These are phyloP conservation scores for Penicillium roqueforti DNA, from an alignment of 495 filamentous ascomycete species.

Conservation along the genomic window DNA sequence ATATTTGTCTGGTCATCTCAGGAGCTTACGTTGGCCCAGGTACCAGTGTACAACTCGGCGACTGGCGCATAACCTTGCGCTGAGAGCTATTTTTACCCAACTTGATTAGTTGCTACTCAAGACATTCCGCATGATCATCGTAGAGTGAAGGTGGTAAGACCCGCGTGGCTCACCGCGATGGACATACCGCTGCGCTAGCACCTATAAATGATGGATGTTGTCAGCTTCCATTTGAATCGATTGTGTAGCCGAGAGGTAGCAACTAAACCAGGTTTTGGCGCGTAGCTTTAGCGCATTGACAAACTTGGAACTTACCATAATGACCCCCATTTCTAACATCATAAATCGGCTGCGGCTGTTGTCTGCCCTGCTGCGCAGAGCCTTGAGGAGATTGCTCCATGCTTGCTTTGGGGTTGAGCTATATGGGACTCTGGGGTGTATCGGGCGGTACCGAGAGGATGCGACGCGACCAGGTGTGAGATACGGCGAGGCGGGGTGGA, in stretches of 20 bases:
- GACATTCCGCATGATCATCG: not conserved
- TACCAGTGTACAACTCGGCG: conserved; percentile 83
- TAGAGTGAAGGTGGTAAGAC: not conserved
- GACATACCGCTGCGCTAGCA: conserved; percentile 74
- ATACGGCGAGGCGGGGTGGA: not conserved
- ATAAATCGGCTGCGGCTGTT: conserved; percentile 58
- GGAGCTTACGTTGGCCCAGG: conserved; percentile 83
- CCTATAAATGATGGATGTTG: conserved; percentile 41
- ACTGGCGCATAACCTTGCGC: conserved; percentile 77
- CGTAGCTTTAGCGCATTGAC: not conserved
- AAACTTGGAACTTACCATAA: conserved; percentile 59
- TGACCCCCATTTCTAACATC: conserved; percentile 80
- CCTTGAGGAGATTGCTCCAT: conserved; percentile 58
- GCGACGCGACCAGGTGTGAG: conserved; percentile 4
- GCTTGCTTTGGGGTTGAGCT: conserved; percentile 11
- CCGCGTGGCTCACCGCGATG: not conserved
- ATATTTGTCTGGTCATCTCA: conserved; percentile 4
- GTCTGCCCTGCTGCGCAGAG: conserved; percentile 53
- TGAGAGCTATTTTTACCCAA: conserved; percentile 50
- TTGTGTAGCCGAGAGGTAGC: not conserved
- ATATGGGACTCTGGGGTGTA: not conserved
- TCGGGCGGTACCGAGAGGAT: conserved; percentile 2
- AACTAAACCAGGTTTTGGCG: not conserved
- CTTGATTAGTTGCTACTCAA: conserved; percentile 3
- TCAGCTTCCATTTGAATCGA: conserved; percentile 12